Evolutionary conservation across 768 basidiomycete genomes (phyloP).

Genomic region (Russula compacta): DNA sequence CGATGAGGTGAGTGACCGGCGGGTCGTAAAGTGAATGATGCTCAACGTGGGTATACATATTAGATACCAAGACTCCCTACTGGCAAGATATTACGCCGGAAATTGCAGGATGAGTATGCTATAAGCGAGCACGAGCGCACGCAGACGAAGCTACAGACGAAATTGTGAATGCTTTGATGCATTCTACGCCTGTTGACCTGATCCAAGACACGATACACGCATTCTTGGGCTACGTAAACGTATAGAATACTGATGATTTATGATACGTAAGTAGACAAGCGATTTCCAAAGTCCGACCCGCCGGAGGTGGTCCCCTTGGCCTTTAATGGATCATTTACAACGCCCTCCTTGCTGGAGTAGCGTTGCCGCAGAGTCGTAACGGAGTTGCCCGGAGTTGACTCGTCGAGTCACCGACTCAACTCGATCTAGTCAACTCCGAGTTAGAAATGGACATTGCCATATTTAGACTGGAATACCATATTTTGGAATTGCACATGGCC

Average conservation of each 20-base stretch:
- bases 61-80: constrained; percentile 70
- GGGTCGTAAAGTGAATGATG: not conserved
- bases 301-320: too few species aligned
- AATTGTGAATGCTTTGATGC: not conserved
- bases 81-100: constrained; percentile 59
- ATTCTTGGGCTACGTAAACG: not conserved
- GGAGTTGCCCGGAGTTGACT: too few species aligned
- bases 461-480: too few species aligned
- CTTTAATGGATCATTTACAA: too few species aligned
- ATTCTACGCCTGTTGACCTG: not conserved
- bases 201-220: not conserved
- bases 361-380: too few species aligned
- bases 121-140: not conserved
- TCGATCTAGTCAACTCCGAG: too few species aligned
- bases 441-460: too few species aligned
- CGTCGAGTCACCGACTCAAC: too few species aligned
- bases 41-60: not conserved
- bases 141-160: not conserved
- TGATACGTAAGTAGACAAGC: not conserved
- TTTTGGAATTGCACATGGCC: too few species aligned
- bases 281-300: not conserved
- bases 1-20: constrained; percentile 35
- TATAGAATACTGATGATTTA: too few species aligned
- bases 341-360: too few species aligned
- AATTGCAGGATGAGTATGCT: constrained; percentile 40